phyloP scores from a whole-genome alignment of 106 monocot genomes.

The Chionographis japonica region DNA sequence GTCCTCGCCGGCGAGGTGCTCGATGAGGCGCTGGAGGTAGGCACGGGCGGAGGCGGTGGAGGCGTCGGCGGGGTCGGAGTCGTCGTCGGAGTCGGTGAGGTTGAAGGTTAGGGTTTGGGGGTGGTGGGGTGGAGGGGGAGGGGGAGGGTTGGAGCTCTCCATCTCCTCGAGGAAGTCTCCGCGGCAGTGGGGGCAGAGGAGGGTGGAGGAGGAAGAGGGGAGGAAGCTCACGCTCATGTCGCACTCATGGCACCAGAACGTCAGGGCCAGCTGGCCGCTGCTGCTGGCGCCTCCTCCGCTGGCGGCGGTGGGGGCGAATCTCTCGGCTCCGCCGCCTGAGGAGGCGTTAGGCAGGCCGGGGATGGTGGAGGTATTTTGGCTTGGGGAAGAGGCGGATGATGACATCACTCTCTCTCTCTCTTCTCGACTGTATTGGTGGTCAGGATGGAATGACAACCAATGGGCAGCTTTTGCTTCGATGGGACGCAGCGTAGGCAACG shows the following conservation, averaged over 20 bases:
- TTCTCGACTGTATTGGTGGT: too few species aligned
- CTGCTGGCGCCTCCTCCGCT: background rate
- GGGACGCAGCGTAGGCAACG: too few species aligned
- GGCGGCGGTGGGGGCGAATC: background rate
- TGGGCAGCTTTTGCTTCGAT: too few species aligned
- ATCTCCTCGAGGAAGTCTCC: slow-evolving; percentile 33
- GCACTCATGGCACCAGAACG: slow-evolving; percentile 63
- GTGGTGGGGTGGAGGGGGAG: background rate
- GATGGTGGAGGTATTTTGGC: too few species aligned
- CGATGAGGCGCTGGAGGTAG: slow-evolving; percentile 7
- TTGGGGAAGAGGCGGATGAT: too few species aligned
- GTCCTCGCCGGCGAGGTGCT: slow-evolving; percentile 13
- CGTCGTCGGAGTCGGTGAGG: slow-evolving; percentile 15
- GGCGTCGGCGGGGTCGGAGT: slow-evolving; percentile 13
- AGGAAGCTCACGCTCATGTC: slow-evolving; percentile 41
- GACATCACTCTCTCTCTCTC: too few species aligned
- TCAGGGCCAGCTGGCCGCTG: slow-evolving; percentile 4
- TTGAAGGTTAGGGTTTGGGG: background rate
- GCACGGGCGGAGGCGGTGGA: background rate
- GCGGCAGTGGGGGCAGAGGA: slow-evolving; percentile 44
- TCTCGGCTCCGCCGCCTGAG: background rate
- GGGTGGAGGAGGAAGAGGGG: slow-evolving; percentile 9
- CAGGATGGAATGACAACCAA: too few species aligned
- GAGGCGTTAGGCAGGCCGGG: too few species aligned
- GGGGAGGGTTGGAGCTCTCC: slow-evolving; percentile 2